Percentiles rank a stretch among this genome's conserved stretches.
phyloP scores from a whole-genome alignment of 352 stramenopile genomes.

The Phytophthora multivora region DNA sequence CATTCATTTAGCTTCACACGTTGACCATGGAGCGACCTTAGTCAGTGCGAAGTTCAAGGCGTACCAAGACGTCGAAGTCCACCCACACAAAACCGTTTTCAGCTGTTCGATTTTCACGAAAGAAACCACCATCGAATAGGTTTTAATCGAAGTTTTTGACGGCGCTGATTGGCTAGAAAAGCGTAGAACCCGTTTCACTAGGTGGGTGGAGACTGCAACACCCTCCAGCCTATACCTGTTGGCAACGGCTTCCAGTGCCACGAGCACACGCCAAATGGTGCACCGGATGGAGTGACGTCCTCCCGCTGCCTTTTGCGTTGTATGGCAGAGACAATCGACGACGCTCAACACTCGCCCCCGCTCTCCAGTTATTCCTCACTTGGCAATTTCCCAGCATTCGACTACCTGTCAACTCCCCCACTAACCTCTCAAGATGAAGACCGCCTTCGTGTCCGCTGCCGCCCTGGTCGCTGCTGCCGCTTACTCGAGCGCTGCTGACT shows the following conservation, averaged over 20 bases:
- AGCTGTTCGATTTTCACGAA: constrained; percentile 21
- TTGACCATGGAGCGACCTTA: neutral
- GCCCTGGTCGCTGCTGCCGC: constrained; percentile 29
- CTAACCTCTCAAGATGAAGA: constrained; percentile 31
- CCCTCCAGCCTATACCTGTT: constrained; percentile 5
- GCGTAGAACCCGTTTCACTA: constrained; percentile 1
- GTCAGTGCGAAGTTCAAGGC: neutral
- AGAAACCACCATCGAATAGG: constrained; percentile 8
- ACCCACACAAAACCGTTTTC: constrained; percentile 1
- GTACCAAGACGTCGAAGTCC: neutral
- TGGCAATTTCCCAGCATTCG: constrained; percentile 27
- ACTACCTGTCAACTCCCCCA: neutral
- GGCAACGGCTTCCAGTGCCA: constrained; percentile 10
- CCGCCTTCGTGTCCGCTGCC: constrained; percentile 22
- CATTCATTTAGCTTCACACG: neutral
- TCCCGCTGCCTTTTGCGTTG: neutral
- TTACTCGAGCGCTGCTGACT: constrained; percentile 39
- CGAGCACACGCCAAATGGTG: constrained; percentile 19
- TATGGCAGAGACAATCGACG: constrained; percentile 11
- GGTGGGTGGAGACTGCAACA: neutral
- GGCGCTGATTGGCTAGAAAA: neutral
- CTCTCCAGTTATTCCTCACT: constrained; percentile 13
- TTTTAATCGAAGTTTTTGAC: no score
- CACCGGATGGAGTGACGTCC: constrained; percentile 15
- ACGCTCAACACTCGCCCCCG: neutral